Evolutionary conservation across 805 yeast genomes (phyloP).

Genomic region (Lachancea kluyveri): DNA sequence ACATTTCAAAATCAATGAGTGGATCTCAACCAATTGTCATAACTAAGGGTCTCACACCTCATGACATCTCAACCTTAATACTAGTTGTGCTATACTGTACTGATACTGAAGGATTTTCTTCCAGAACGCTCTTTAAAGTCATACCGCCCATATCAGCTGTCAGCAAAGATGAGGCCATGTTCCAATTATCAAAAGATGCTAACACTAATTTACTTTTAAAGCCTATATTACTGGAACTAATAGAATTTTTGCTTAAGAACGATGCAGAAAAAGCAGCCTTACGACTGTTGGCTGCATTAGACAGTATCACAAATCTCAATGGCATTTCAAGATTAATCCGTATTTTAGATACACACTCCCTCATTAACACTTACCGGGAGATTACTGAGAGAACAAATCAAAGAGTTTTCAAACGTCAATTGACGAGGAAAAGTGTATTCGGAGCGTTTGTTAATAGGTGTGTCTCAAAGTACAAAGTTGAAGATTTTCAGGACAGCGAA

Average conservation of each 20-base stretch:
- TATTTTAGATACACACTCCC: conserved; percentile 4
- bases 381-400: neutral
- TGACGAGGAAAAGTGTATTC: conserved; percentile 5
- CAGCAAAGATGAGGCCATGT: neutral
- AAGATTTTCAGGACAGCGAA: conserved; percentile 9
- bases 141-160: conserved; percentile 2
- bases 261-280: conserved; percentile 2
- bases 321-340: conserved; percentile 4
- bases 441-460: conserved; percentile 6
- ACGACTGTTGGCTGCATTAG: conserved; percentile 7
- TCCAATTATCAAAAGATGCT: neutral
- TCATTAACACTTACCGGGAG: conserved; percentile 2
- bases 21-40: too few relatives aligned
- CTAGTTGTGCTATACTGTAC: conserved; percentile 17
- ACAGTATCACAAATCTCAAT: conserved; percentile 3
- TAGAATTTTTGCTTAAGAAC: conserved; percentile 4
- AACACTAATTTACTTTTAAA: neutral
- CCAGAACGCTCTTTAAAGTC: conserved; percentile 1
- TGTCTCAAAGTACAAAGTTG: conserved; percentile 4
- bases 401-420: conserved; percentile 3
- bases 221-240: conserved; percentile 3
- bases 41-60: conserved; percentile 18
- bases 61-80: conserved; percentile 21
- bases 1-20: too few relatives aligned
- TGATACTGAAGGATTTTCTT: conserved; percentile 5